Evolutionary conservation across 257 asterid species (phyloP), one percentile per base, ranked within the genome.

Genomic region (Rehmannia glutinosa): DNA sequence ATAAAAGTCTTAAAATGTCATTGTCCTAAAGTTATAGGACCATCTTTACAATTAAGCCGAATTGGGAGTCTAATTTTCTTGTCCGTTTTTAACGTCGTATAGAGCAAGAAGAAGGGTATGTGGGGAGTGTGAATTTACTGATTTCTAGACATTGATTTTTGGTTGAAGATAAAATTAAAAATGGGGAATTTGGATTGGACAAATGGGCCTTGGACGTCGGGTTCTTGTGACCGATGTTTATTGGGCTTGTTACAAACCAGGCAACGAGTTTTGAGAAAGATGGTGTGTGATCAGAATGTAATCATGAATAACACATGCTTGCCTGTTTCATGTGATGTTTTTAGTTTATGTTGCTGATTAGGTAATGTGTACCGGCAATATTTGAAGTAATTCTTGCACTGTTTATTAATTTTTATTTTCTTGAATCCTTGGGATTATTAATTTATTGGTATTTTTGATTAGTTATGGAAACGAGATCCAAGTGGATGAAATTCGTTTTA

Each of bases 171-270:
- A 33, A 33, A 33, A n/a, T n/a, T n/a, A n/a, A 28, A 61, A 35
- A 35, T 43, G 35, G 35, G 63, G 6, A 35, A 19, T 5, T 11
- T 42, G 54, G 56, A 19, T 68, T 59, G 62, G 79, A 54, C 71
- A 35, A 9, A 51, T 23, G 55, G 43, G 47, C 61, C 66, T 61
- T 74, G 68, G 62, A 36, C 9, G 59, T 38, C 7, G 35, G 41
- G 8, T 21, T 45, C 67, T 16, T 25, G 50, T 13, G 35, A 21
- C 45, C 64, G 52, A 69, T 46, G 75, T 46, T 54, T 45, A 33
- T 68, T 6, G 79, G 62, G 75, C 27, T 74, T 74, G 62, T 62
- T n/a, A n/a, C n/a, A n/a, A n/a, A n/a, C n/a, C n/a, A n/a, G 74
- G 69, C 75, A 75, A 39, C 36, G 21, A 56, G 25, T 30, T 62